These are phyloP conservation scores for Naganishia vishniacii DNA, from an alignment of 768 basidiomycete species.

Conservation along the genomic window DNA sequence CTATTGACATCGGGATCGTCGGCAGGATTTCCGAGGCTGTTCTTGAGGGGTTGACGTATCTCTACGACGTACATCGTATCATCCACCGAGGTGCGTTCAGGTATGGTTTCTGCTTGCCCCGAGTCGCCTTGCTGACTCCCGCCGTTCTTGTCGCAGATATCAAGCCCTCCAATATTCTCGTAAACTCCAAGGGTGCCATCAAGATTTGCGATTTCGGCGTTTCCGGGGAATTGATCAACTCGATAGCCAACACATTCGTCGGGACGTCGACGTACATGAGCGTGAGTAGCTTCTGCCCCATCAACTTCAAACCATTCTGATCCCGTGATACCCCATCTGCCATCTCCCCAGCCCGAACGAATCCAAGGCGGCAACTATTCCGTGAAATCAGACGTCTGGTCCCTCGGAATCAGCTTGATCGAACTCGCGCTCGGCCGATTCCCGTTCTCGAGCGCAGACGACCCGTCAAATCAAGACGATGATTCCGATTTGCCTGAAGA, in stretches of 20 bases:
- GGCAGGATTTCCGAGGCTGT: conserved; percentile 92
- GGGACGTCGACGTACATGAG: conserved; percentile 99
- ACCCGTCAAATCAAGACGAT: conserved; percentile 9
- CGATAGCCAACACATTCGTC: conserved; percentile 97
- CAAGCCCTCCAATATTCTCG: conserved; percentile 96
- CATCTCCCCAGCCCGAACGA: conserved; percentile 77
- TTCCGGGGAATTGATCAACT: conserved; percentile 96
- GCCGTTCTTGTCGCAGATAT: conserved; percentile 63
- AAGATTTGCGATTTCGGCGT: conserved; percentile 99
- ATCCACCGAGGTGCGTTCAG: conserved; percentile 90
- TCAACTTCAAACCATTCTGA: too few relatives aligned
- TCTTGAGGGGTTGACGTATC: conserved; percentile 87
- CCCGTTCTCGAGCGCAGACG: conserved; percentile 65
- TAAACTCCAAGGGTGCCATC: conserved; percentile 88
- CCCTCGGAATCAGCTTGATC: conserved; percentile 90
- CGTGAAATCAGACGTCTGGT: conserved; percentile 99
- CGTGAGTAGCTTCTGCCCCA: conserved; percentile 57
- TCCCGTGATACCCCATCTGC: too few relatives aligned
- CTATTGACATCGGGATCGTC: conserved; percentile 87
- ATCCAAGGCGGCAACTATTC: conserved; percentile 98
- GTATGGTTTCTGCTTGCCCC: too few relatives aligned
- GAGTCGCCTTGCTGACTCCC: not conserved
- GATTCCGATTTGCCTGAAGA: conserved; percentile 24
- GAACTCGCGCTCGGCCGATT: conserved; percentile 95
- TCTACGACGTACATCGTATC: conserved; percentile 82